phyloP scores from a whole-genome alignment of 2,329 filamentous ascomycete genomes.

The Trichoderma breve region DNA sequence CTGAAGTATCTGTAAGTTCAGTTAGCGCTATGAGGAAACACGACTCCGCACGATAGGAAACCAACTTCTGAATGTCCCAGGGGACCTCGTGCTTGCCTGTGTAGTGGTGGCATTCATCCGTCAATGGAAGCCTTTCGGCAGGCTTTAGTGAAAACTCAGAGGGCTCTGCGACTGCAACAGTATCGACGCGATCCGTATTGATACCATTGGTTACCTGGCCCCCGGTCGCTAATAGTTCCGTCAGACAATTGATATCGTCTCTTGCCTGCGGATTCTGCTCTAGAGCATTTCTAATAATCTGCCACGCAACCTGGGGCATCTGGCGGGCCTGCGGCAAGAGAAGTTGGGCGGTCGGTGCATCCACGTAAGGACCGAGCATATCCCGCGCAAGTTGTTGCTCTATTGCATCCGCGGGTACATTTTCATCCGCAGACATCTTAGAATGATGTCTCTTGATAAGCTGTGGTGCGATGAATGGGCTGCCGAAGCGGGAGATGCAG shows the following conservation, averaged over 20 bases:
- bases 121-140: slow-evolving; percentile 50
- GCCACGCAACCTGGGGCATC: slow-evolving; percentile 9
- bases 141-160: slow-evolving; percentile 38
- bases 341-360: slow-evolving; percentile 11
- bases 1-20: slow-evolving; percentile 71
- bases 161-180: background rate
- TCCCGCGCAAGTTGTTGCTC: slow-evolving; percentile 2
- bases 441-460: background rate
- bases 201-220: background rate
- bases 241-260: slow-evolving; percentile 1
- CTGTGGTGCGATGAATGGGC: background rate
- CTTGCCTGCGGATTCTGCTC: background rate
- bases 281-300: background rate
- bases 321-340: slow-evolving; percentile 13
- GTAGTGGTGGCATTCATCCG: slow-evolving; percentile 74
- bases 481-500: background rate
- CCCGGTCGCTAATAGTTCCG: background rate
- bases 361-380: slow-evolving; percentile 2
- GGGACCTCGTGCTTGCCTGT: slow-evolving; percentile 68
- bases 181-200: background rate
- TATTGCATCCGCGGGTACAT: background rate
- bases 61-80: slow-evolving; percentile 79
- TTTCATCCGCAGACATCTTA: background rate
- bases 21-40: background rate
- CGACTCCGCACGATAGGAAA: background rate